These are phyloP conservation scores for Colletotrichum sp. DNA, from an alignment of 2,329 filamentous ascomycete genomes.

Conservation along the genomic window DNA sequence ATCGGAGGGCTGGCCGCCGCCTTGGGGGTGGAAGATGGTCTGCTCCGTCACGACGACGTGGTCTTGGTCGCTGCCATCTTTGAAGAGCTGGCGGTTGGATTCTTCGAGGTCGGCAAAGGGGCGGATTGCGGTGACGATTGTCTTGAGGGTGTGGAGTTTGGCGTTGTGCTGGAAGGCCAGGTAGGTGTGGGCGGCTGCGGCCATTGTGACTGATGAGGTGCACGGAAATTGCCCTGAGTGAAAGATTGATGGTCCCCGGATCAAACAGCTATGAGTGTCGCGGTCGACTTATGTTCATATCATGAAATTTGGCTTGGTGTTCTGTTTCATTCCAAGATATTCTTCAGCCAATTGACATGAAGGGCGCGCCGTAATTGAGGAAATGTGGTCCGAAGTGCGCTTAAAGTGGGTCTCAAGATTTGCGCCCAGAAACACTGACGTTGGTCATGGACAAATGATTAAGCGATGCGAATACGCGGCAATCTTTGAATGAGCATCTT, in stretches of 20 bases:
- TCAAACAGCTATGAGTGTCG: fast-evolving
- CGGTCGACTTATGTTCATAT: not conserved
- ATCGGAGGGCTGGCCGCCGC: constrained; percentile 76
- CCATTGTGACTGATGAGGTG: not conserved
- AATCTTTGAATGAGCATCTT: not conserved
- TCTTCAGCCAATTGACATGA: not conserved
- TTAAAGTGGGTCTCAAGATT: not conserved
- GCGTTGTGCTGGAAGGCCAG: constrained; percentile 50
- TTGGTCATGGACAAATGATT: no score
- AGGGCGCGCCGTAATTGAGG: not conserved
- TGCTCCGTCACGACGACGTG: constrained; percentile 64
- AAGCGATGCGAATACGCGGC: not conserved
- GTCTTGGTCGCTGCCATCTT: constrained; percentile 54
- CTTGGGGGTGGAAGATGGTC: constrained; percentile 80
- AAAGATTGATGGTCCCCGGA: not conserved
- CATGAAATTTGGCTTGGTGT: not conserved
- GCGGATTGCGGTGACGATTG: constrained; percentile 49
- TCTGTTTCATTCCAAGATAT: not conserved
- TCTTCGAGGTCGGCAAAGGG: constrained; percentile 55
- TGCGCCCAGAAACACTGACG: not conserved
- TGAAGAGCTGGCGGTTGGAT: constrained; percentile 61
- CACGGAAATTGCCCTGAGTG: not conserved
- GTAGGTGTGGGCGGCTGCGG: constrained; percentile 36
- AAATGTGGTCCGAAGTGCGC: not conserved
- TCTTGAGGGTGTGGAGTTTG: constrained; percentile 46